phyloP scores from a whole-genome alignment of 768 basidiomycete species.

The Suillus weaverae region DNA sequence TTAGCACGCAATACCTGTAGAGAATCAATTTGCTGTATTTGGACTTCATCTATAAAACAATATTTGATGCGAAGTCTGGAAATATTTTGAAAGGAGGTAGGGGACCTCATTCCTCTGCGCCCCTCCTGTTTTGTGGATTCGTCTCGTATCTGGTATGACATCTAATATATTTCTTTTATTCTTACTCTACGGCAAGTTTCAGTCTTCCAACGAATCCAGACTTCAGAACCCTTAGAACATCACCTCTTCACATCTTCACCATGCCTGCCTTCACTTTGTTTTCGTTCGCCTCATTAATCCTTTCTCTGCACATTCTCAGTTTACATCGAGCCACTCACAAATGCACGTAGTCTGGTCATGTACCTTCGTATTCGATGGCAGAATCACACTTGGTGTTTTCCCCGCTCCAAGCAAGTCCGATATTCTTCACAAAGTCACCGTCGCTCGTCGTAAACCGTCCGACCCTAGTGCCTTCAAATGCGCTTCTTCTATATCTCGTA shows the following conservation, averaged over 20 bases:
- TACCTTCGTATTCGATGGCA: background rate
- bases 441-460: background rate
- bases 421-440: background rate
- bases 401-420: background rate
- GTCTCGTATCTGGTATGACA: background rate
- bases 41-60: slow-evolving; percentile 6
- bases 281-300: no score
- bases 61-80: slow-evolving; percentile 13
- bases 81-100: background rate
- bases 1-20: slow-evolving; percentile 6
- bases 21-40: slow-evolving; percentile 21
- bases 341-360: background rate
- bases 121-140: background rate
- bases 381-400: background rate
- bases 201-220: no score
- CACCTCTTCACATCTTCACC: background rate
- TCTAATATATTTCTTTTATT: background rate
- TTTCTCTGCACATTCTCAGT: background rate
- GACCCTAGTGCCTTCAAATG: background rate
- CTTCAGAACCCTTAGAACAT: background rate
- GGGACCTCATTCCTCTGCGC: background rate
- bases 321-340: background rate
- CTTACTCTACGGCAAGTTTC: background rate
- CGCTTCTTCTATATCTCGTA: background rate
- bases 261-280: background rate